Conservation (phyloP, 805 yeast species). For the Wickerhamomyces mucosus region DNA sequence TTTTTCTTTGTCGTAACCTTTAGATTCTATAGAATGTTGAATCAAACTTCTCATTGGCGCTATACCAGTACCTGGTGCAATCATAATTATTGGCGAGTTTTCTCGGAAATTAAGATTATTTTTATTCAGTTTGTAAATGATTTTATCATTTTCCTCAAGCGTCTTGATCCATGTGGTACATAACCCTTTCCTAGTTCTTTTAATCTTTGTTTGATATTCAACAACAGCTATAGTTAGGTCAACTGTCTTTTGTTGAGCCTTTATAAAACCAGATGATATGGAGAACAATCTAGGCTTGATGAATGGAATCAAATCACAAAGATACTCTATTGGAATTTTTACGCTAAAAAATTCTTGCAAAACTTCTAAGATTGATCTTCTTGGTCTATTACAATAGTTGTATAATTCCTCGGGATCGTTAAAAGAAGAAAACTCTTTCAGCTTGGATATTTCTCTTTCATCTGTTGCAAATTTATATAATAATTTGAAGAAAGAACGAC, state of each 20-base stretch:
- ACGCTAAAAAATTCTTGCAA: conserved; percentile 73
- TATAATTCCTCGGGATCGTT: conserved; percentile 76
- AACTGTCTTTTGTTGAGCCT: conserved; percentile 26
- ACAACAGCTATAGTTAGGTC: conserved; percentile 81
- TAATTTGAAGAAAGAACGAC: conserved; percentile 68
- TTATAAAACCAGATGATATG: conserved; percentile 47
- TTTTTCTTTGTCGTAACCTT: conserved; percentile 16
- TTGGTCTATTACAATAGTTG: conserved; percentile 88
- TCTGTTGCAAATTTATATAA: conserved; percentile 72
- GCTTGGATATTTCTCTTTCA: conserved; percentile 63
- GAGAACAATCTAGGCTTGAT: conserved; percentile 79
- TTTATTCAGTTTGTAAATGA: conserved; percentile 33
- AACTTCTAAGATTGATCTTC: conserved; percentile 80
- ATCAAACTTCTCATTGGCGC: conserved; percentile 84
- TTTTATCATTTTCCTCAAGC: conserved; percentile 35
- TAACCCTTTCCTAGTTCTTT: conserved; percentile 68
- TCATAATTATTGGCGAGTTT: conserved; percentile 56
- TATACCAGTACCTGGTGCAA: conserved; percentile 93
- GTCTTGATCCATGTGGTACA: conserved; percentile 69
- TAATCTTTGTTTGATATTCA: conserved; percentile 72
- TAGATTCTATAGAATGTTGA: conserved; percentile 23
- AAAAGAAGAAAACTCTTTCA: conserved; percentile 61
- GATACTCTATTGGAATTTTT: conserved; percentile 62
- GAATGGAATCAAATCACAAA: conserved; percentile 69
- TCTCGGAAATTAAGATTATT: conserved; percentile 23